Percentiles rank a stretch among this genome's conserved stretches.
Conservation (phyloP, 768 basidiomycete species). For the Clathrus columnatus region DNA sequence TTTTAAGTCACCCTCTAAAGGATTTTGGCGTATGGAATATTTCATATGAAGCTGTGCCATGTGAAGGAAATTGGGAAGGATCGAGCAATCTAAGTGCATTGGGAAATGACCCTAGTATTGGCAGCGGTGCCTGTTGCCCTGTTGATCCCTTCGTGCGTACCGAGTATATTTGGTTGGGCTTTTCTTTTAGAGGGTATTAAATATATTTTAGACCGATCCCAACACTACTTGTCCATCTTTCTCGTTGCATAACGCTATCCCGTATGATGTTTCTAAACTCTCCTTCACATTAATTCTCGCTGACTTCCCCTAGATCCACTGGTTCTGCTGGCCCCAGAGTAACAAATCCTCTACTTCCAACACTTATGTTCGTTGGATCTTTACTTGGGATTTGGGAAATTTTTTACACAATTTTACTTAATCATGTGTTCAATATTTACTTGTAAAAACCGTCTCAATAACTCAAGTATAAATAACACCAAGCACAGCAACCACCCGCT, state of each 20-base stretch:
- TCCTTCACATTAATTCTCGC: background rate
- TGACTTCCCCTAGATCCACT: background rate
- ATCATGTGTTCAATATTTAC: no score
- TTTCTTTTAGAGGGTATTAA: background rate
- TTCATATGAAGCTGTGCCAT: constrained; percentile 57
- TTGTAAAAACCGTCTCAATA: no score
- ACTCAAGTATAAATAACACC: no score
- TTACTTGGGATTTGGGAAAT: no score
- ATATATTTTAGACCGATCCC: constrained; percentile 27
- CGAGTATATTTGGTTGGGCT: background rate
- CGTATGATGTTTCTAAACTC: constrained; percentile 35
- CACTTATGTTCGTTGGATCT: no score
- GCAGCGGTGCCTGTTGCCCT: constrained; percentile 62
- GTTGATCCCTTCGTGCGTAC: constrained; percentile 48
- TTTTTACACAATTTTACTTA: no score
- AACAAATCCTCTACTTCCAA: no score
- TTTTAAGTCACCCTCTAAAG: constrained; percentile 24
- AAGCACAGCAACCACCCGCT: no score
- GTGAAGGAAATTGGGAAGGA: constrained; percentile 57
- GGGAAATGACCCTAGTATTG: constrained; percentile 55
- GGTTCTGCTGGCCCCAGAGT: background rate
- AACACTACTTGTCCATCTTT: constrained; percentile 60
- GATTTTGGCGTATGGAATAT: constrained; percentile 88
- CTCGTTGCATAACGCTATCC: constrained; percentile 55
- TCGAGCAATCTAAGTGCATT: constrained; percentile 48